phyloP scores from a whole-genome alignment of 2,329 filamentous ascomycete species.

The Aspergillus uvarum region DNA sequence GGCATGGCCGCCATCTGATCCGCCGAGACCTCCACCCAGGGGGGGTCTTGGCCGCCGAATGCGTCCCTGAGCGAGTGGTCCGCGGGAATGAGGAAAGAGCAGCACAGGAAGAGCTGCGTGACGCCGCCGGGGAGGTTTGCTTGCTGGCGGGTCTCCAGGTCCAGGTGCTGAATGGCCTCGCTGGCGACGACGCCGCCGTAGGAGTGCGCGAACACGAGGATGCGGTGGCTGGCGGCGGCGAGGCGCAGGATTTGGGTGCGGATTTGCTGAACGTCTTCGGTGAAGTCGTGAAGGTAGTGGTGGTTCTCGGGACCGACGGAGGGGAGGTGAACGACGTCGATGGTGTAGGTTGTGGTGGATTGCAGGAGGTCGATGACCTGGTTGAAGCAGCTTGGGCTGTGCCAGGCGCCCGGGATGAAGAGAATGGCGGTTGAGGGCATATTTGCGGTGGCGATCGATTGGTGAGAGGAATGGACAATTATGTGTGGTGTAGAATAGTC shows the following conservation, averaged over 20 bases:
- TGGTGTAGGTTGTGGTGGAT: not conserved
- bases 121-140: not conserved
- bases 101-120: not conserved
- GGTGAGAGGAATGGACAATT: no score
- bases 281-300: not conserved
- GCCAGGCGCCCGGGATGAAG: constrained; percentile 11
- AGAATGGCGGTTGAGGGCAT: not conserved
- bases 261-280: not conserved
- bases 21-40: constrained; percentile 1
- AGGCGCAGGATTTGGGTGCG: not conserved
- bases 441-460: no score
- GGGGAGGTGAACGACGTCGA: not conserved
- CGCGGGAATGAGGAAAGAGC: constrained; percentile 2
- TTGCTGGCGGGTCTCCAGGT: not conserved
- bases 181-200: constrained; percentile 2
- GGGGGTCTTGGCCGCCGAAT: not conserved
- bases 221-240: not conserved
- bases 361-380: not conserved
- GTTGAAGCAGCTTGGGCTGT: constrained; percentile 1
- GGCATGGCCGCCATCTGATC: not conserved
- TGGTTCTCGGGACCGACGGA: not conserved
- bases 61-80: not conserved
- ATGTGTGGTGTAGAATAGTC: no score
- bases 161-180: constrained; percentile 1
- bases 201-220: constrained; percentile 9